Evolutionary conservation across 306 rosid genomes (phyloP).

Genomic region (Castanopsis chinensis): DNA sequence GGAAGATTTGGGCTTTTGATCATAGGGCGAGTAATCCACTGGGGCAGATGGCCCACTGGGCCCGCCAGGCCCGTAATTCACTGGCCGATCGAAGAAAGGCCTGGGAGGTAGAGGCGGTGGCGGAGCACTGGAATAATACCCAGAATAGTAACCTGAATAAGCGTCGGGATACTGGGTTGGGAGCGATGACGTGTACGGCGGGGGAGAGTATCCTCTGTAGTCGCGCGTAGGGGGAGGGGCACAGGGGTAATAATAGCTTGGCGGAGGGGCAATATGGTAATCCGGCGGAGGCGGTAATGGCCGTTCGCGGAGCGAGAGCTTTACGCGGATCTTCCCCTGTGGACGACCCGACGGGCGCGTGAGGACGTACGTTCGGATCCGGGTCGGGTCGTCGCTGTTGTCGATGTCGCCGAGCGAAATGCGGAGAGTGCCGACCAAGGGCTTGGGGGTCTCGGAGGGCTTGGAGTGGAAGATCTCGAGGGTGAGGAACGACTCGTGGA

Average conservation of each 20-base stretch:
- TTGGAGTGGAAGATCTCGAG: constrained; percentile 85
- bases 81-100: constrained; percentile 62
- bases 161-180: constrained; percentile 42
- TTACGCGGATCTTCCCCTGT: constrained; percentile 73
- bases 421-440: constrained; percentile 75
- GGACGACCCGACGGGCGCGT: constrained; percentile 81
- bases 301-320: constrained; percentile 61
- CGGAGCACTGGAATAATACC: constrained; percentile 56
- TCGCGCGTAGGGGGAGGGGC: constrained; percentile 50
- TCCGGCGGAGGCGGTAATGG: constrained; percentile 38
- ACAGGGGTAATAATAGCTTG: constrained; percentile 30
- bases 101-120: constrained; percentile 63
- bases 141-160: constrained; percentile 48
- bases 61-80: constrained; percentile 30
- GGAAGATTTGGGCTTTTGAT: constrained; percentile 51
- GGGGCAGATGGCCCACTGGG: constrained; percentile 72
- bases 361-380: constrained; percentile 51
- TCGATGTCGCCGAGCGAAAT: constrained; percentile 49
- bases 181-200: constrained; percentile 30
- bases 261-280: constrained; percentile 47
- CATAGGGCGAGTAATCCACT: constrained; percentile 56
- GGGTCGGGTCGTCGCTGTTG: constrained; percentile 39
- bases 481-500: constrained; percentile 60
- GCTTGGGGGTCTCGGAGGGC: constrained; percentile 84
- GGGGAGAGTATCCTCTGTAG: constrained; percentile 50